Conservation (phyloP, 2,329 filamentous ascomycete genomes). For the Phialemoniopsis sp. region DNA sequence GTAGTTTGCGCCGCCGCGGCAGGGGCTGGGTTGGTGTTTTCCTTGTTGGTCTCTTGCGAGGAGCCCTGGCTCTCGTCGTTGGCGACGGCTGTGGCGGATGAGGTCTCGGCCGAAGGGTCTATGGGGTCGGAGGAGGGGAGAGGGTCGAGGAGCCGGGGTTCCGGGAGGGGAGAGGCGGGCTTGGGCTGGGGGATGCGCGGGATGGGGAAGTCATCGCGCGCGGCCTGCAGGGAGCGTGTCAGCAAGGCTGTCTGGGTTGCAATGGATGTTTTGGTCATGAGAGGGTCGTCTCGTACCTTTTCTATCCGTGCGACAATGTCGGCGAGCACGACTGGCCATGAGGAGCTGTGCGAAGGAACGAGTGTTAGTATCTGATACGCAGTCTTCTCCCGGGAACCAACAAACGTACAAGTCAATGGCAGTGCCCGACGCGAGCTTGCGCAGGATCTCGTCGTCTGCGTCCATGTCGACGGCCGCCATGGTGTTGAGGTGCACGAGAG, state of each 20-base stretch:
- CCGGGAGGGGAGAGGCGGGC: slow-evolving; percentile 32
- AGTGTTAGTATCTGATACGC: not conserved
- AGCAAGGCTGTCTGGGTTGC: slow-evolving; percentile 3
- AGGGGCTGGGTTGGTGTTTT: slow-evolving; percentile 53
- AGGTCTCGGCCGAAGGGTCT: slow-evolving; percentile 27
- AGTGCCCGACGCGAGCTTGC: slow-evolving; percentile 44
- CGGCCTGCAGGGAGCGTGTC: slow-evolving; percentile 51
- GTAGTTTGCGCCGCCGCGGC: slow-evolving; percentile 16
- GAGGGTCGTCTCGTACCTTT: slow-evolving; percentile 32
- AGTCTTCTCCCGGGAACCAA: slow-evolving; percentile 19
- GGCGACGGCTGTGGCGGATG: slow-evolving; percentile 19
- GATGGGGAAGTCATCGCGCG: slow-evolving; percentile 70
- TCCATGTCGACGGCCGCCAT: slow-evolving; percentile 49
- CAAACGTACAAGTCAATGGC: slow-evolving; percentile 53
- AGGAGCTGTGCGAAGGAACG: slow-evolving; percentile 41
- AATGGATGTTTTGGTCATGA: not conserved
- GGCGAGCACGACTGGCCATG: slow-evolving; percentile 65
- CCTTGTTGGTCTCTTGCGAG: slow-evolving; percentile 62
- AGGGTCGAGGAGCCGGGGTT: slow-evolving; percentile 38
- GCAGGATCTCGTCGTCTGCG: slow-evolving; percentile 44
- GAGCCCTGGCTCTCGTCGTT: slow-evolving; percentile 12
- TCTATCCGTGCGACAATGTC: slow-evolving; percentile 66
- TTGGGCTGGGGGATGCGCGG: slow-evolving; percentile 49
- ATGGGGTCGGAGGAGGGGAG: slow-evolving; percentile 37
- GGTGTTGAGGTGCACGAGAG: slow-evolving; percentile 14